Base-by-base conservation (phyloP, 2,329 filamentous ascomycete species). In the Scedosporium aurantiacum region DNA sequence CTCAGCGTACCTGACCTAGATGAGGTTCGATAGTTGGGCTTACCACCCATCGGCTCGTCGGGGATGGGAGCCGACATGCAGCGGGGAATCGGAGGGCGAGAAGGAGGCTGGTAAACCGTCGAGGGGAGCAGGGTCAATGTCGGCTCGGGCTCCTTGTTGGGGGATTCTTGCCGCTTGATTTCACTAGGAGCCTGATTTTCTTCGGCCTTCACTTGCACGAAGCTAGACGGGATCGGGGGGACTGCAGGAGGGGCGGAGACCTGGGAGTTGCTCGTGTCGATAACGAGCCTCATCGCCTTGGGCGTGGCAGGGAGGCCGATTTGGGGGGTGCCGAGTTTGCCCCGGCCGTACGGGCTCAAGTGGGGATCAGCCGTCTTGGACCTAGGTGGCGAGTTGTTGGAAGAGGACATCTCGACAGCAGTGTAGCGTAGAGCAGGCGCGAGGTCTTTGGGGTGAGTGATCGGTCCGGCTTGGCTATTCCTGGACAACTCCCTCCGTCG, bases 271-370 rank as follows among this genome's bases (percentile, higher is more conserved):
- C 67, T 68, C 32, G 75, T 76, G 50, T 84, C 82, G 66, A 93
- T 85, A 52, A 90, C 85, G 1, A 95, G 85, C 21, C 89, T 84
- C 91, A 97, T 96, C 1, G 91, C 91, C 75, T 90, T 87, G 32
- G 93, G 92, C 0, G 92, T 97, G 2, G 91, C 90, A 14, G 93
- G 91, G n/a, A 96, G 81, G 0, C 91, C 92, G 59, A 93, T 81
- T 5, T 82, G 80, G 1, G 81, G 77, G 1, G 79, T 79, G 2
- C 69, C 74, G 16, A 70, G 66, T 40, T 72, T 72, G 63, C 70
- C 75, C 59, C 72, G 73, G 14, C 77, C 76, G 64, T 79, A 80
- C 71, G 82, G 81, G 70, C 76, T 79, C 64, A 74, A 74, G 2
- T 77, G 79, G 1, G 85, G 82, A 63, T 88, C 86, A 1, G 83